phyloP scores from a whole-genome alignment of 2,329 filamentous ascomycete genomes.

The Myriosclerotinia duriaeana region DNA sequence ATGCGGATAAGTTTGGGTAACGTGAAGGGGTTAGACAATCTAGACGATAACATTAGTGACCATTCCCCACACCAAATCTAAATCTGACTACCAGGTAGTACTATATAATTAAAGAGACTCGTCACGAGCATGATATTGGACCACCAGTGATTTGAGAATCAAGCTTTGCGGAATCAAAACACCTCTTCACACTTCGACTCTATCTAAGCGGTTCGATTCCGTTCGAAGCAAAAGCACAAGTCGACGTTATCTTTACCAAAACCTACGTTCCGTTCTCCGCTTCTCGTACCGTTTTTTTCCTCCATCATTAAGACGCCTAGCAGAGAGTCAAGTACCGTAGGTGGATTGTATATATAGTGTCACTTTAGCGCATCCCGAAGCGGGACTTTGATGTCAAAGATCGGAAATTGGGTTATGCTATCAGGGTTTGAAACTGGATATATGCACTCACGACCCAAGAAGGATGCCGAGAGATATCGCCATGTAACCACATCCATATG shows the following conservation, averaged over 20 bases:
- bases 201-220: too few species aligned
- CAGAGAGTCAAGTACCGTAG: not conserved
- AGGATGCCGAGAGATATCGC: too few species aligned
- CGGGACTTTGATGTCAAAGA: not conserved
- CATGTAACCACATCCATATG: not conserved
- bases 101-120: too few species aligned
- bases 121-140: not conserved
- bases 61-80: not conserved
- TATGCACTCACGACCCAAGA: not conserved
- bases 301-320: not conserved
- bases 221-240: constrained; percentile 1
- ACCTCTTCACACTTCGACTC: too few species aligned
- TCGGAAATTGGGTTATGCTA: constrained; percentile 1
- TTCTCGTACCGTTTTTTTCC: not conserved
- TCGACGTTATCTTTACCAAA: not conserved
- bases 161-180: not conserved
- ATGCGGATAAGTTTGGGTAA: not conserved
- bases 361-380: not conserved
- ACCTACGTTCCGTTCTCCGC: not conserved
- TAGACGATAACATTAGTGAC: not conserved
- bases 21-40: not conserved
- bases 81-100: not conserved
- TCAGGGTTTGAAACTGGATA: not conserved
- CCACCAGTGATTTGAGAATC: not conserved
- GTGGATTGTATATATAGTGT: not conserved